Percentiles rank a stretch among this genome's conserved stretches.
These are phyloP conservation scores for Hydnomerulius pinastri DNA, from an alignment of 768 basidiomycete genomes.

Conservation along the genomic window DNA sequence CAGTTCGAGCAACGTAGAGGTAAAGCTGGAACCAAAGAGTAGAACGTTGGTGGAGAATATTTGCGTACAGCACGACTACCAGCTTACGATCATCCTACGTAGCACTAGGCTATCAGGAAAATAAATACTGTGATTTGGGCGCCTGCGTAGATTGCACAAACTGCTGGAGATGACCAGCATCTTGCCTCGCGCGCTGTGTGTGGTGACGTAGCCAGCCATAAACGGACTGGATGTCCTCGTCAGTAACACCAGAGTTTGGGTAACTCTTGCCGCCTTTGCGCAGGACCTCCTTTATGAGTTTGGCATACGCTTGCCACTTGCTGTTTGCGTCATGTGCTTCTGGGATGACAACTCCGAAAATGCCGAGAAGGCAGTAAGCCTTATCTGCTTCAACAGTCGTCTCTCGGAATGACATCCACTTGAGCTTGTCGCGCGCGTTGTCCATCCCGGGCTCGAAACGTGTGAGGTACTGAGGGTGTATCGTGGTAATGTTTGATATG, in stretches of 20 bases:
- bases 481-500: not conserved
- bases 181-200: not conserved
- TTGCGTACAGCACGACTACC: no score
- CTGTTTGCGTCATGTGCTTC: not conserved
- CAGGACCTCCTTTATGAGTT: not conserved
- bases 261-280: not conserved
- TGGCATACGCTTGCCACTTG: not conserved
- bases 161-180: not conserved
- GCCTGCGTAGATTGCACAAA: not conserved
- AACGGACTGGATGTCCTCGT: not conserved
- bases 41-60: no score
- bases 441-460: constrained; percentile 2
- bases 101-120: no score
- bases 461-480: not conserved
- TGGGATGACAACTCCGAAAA: constrained; percentile 3
- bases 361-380: constrained; percentile 7
- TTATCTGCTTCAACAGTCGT: constrained; percentile 6
- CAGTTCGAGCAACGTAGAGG: no score
- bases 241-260: not conserved
- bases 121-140: not conserved
- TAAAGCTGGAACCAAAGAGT: no score
- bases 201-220: not conserved
- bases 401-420: constrained; percentile 2
- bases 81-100: no score
- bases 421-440: not conserved